Conservation (phyloP, 192 early-diverging fungal genomes). For the Spizellomyces punctatus region DNA sequence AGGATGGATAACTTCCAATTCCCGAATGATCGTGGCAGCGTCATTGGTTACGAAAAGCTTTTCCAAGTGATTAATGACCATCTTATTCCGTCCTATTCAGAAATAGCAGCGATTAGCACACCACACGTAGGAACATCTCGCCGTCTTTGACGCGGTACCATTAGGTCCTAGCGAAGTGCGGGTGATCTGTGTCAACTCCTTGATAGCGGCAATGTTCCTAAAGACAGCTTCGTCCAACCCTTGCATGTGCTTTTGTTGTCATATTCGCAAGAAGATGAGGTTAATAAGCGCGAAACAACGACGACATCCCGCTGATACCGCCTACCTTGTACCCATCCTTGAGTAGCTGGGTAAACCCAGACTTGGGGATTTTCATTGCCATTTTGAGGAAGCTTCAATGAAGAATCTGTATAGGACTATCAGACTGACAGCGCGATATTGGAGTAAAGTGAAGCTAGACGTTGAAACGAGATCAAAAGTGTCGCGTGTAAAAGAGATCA, state of each 20-base stretch:
- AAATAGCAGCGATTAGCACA: background rate
- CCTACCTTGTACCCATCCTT: conserved; percentile 93
- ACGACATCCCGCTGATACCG: no score
- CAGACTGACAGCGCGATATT: background rate
- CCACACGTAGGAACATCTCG: background rate
- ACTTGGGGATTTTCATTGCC: conserved; percentile 89
- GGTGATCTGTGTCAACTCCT: conserved; percentile 90
- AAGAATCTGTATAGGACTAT: no score
- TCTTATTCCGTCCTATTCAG: conserved; percentile 88
- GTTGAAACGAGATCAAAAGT: background rate
- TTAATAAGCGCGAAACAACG: no score
- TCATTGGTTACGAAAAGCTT: conserved; percentile 99
- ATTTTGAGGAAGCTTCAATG: conserved; percentile 43
- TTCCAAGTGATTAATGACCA: conserved; percentile 98
- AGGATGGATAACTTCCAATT: conserved; percentile 96
- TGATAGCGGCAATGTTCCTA: conserved; percentile 91
- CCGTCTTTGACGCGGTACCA: conserved; percentile 50
- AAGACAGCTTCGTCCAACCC: conserved; percentile 95
- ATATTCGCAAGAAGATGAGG: background rate
- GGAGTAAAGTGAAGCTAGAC: background rate
- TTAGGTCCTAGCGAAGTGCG: conserved; percentile 97
- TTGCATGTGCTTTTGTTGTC: conserved; percentile 73
- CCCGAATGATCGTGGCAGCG: conserved; percentile 97
- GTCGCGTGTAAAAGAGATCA: background rate
- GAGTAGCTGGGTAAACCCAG: conserved; percentile 80